A percentile compares a stretch with the other conserved stretches of the same genome.
Conservation (phyloP, 1,284 basidiomycete genomes). For the Ganoderma boninense region DNA sequence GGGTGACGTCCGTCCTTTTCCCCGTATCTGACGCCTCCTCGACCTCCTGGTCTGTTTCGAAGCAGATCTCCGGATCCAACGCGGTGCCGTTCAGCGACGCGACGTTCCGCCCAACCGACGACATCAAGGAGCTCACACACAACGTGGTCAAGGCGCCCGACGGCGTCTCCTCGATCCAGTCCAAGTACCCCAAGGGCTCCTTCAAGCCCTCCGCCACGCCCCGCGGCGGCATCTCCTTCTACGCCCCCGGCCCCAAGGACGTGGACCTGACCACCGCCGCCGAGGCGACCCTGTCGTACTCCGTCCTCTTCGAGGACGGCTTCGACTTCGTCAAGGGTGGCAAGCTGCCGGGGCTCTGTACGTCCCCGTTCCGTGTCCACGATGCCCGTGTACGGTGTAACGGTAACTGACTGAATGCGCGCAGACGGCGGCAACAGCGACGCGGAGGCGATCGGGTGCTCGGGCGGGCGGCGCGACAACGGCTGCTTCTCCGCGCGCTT, state of each 20-base stretch:
- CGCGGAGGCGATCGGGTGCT: conserved; percentile 53
- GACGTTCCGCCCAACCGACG: conserved; percentile 51
- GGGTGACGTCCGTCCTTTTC: conserved; percentile 46
- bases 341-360: conserved; percentile 45
- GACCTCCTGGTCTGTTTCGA: conserved; percentile 52
- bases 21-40: conserved; percentile 48
- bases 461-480: conserved; percentile 55
- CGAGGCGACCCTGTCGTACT: conserved; percentile 63
- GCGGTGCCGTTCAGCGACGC: conserved; percentile 51
- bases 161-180: conserved; percentile 56
- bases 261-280: conserved; percentile 55
- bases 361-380: conserved; percentile 14
- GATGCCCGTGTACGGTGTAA: too few species aligned
- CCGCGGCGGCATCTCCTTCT: conserved; percentile 70
- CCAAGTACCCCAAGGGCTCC: conserved; percentile 65
- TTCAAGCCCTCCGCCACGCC: conserved; percentile 64
- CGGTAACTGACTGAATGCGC: background rate
- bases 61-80: conserved; percentile 34
- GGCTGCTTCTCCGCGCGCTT: conserved; percentile 65
- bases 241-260: conserved; percentile 52
- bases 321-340: conserved; percentile 53
- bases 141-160: conserved; percentile 54
- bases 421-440: conserved; percentile 60
- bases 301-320: conserved; percentile 63
- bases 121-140: conserved; percentile 48